Evolutionary conservation across 108 stramenopile genomes (phyloP).

Genomic region (Fragilariopsis cylindrus): DNA sequence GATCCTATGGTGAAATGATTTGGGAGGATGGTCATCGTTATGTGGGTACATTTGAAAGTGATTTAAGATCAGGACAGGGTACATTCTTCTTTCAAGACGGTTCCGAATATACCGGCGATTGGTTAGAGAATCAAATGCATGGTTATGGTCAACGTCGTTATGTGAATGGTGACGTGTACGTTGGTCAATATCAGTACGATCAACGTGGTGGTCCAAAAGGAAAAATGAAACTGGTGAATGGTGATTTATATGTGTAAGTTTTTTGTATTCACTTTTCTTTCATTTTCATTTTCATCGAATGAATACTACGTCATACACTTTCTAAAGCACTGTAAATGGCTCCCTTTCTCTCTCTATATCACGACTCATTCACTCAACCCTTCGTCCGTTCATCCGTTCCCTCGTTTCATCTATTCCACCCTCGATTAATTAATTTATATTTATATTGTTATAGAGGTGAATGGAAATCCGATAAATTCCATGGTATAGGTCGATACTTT

Average conservation of each 20-base stretch:
- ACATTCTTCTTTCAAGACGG: conserved; percentile 52
- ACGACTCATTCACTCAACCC: no score
- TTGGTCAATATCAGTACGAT: conserved; percentile 41
- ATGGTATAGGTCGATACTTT: conserved; percentile 68
- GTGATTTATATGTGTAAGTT: conserved; percentile 14
- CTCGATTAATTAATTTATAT: no score
- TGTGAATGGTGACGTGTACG: conserved; percentile 64
- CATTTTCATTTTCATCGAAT: no score
- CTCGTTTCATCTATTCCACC: no score
- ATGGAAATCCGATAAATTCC: conserved; percentile 39
- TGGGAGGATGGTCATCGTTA: conserved; percentile 68
- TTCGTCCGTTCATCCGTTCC: no score
- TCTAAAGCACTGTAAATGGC: no score
- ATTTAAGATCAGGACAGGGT: conserved; percentile 55
- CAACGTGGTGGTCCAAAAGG: conserved; percentile 6
- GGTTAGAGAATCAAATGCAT: conserved; percentile 60
- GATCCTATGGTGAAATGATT: conserved; percentile 41
- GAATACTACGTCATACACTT: no score
- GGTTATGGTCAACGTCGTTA: conserved; percentile 61
- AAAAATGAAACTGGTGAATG: conserved; percentile 15
- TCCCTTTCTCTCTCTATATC: no score
- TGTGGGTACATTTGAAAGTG: conserved; percentile 57
- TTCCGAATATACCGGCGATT: conserved; percentile 66
- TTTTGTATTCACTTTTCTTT: no score
- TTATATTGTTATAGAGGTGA: conserved; percentile 5